Evolutionary conservation across 441 rosid species (phyloP), one percentile per base, ranked within the genome.

Genomic region (Syzygium malaccense): DNA sequence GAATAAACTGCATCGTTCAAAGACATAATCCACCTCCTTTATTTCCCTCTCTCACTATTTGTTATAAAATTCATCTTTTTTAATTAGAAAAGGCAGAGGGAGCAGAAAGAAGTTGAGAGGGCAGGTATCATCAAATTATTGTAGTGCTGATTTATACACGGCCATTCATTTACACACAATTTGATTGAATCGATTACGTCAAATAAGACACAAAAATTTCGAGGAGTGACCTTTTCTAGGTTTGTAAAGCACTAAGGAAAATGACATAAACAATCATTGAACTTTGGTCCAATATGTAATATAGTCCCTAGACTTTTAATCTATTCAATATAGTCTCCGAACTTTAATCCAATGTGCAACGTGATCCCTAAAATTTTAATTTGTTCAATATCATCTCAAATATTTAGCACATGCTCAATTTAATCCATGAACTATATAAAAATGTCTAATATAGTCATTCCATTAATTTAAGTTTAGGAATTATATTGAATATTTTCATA

Each of bases 381-480:
- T 53, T 4, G 5, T 53, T 3, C 17, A 53, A 53, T 14, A 7
- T 53, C 5, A 28, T 60, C 7, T 17, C 6, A 1, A 60, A 60
- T 0, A 28, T 28, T 60, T 60, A 7, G 6, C 28, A 9, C 11
- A 2, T 60, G 2, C 28, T 60, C 0, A 60, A 60, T 28, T 28
- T 60, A 60, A 1, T 60, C 0, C 4, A 0, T 28, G 4, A 60
- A 28, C 0, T 28, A 60, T 60, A 28, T 60, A 14, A 13, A 28
- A 28, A 6, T 2, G 0, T 28, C 0, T 7, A 28, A 28, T 6
- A 5, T 60, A 2, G 6, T 60, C 2, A 0, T 26, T 60, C 3
- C 0, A 60, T 58, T 26, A 28, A 60, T 14, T 14, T 0, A 60
- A 60, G 13, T 28, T 60, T 6, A 60, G 0, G 4, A 0, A 28